These are phyloP conservation scores for Brasenia schreberi DNA, from an alignment of 164 flowering plant genomes.

Conservation along the genomic window DNA sequence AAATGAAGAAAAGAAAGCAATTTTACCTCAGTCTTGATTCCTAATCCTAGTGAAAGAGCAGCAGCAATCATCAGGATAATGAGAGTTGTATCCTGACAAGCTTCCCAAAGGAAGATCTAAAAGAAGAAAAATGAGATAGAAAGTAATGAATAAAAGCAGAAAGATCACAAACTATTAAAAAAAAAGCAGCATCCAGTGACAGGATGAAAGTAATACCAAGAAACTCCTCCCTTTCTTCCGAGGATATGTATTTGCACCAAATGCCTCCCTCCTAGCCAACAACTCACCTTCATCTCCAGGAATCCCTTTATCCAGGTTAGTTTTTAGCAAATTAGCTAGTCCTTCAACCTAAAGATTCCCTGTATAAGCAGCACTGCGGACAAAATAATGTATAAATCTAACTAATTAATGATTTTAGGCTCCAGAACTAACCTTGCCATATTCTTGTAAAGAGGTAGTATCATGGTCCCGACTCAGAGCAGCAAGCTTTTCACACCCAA, in stretches of 20 bases:
- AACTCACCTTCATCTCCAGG: conserved; percentile 61
- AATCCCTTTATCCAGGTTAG: conserved; percentile 66
- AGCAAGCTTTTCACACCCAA: conserved; percentile 53
- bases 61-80: conserved; percentile 95
- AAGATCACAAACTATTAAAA: neutral
- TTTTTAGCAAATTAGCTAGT: conserved; percentile 43
- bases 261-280: conserved; percentile 39
- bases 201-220: conserved; percentile 33
- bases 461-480: conserved; percentile 55
- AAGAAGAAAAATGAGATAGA: neutral
- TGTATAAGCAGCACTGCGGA: neutral
- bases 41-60: conserved; percentile 73
- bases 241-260: conserved; percentile 91
- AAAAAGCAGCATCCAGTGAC: neutral
- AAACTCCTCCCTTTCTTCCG: conserved; percentile 78
- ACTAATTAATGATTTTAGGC: neutral
- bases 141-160: neutral
- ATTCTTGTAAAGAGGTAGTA: conserved; percentile 31
- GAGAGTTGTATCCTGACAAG: conserved; percentile 87
- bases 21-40: conserved; percentile 86
- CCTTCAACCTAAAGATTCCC: conserved; percentile 42
- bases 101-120: conserved; percentile 89
- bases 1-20: neutral
- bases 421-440: conserved; percentile 58
- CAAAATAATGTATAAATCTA: neutral